Base-by-base conservation (phyloP, 2,329 filamentous ascomycete species). In the Catunica adiposa region DNA sequence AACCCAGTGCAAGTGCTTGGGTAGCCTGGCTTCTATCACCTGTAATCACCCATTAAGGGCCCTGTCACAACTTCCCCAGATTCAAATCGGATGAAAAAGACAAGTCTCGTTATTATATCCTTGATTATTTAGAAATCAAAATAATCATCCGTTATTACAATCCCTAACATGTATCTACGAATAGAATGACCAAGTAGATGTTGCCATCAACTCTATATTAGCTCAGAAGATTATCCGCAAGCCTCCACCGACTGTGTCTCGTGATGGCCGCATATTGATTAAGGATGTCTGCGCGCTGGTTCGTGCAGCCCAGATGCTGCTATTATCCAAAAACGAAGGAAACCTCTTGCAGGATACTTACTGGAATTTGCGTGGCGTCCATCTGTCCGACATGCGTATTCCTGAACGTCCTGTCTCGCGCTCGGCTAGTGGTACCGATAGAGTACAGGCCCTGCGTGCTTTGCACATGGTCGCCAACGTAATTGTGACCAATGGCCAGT, bases 291-390 rank as follows among this genome's bases (percentile, higher is more conserved):
- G 80, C 59, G 75, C 86, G 55, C 87, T 95, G 53, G 82, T 98
- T 48, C 79, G 84, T 63, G 79, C 92, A 67, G 84, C 90, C 58
- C 94, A 96, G 73, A 71, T 82, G 57, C 77, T 98, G 11, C 72
- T 97, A 7, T 74, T 98, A 25, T 85, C 84, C 71, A 98, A 97
- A 78, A 98, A 98, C 66, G 79, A 95, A 58, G 92, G 89, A 65
- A 89, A 98, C 64, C 71, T 97, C 57, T 73, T 98, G 20, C 92
- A 98, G 66, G 89, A 98, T 64, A 97, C 98, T 69, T 87, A 97
- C 69, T 98, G 86, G 84, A 86, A 95, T 66, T 89, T 89, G 0
- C 81, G 88, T 65, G 77, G 85, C 50, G 82, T 92, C 60, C 79
- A 81, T 54, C 71, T 78, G 57, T 82, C 75, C 63, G 73, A 77